Evolutionary conservation across 331 rosid genomes (phyloP), one percentile per base, ranked within the genome.

Genomic region (Phaseolus coccineus): DNA sequence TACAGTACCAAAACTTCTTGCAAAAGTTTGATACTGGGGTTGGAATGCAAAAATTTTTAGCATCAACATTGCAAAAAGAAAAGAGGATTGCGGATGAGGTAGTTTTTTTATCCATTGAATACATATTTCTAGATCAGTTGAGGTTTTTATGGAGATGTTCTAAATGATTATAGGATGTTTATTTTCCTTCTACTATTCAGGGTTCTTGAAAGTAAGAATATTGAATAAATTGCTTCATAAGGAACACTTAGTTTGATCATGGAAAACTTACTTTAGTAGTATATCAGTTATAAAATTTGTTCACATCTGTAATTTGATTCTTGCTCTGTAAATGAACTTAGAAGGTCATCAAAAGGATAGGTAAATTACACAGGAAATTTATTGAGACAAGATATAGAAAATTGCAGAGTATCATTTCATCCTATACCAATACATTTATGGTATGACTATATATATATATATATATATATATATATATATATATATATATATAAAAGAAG

Each of bases 1-100:
- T 90, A 94, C 96, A 96, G 99, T 93, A 96, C 82, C 98, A 96
- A 81, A 96, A 96, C 81, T 96, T 97, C 92, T 85, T 96, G 92
- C 91, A 97, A 81, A 90, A 98, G 82, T 96, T 96, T 90, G 99
- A 96, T 80, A 97, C 96, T 22, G 99, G 98, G 31, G 99, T 93
- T 58, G 91, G 96, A 62, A 85, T 96, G 99, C 99, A 96, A 72
- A 96, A 96, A 89, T 96, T 96, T 87, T 96, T 98, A 48, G 93
- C 98, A 76, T 93, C 96, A 82, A 96, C 98, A 1, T 85, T 96
- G 61, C 98, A 93, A 62, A 93, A 96, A 86, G 84, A 92, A 70
- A 96, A 96, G 89, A 88, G 93, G 87, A 90, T 95, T 13, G 98
- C 97, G 37, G 99, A 96, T 83, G 99, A 96, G 99, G 99, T 96